Evolutionary conservation across 441 rosid species (phyloP), one percentile per base, ranked within the genome.

Genomic region (Rhodomyrtus psidioides): DNA sequence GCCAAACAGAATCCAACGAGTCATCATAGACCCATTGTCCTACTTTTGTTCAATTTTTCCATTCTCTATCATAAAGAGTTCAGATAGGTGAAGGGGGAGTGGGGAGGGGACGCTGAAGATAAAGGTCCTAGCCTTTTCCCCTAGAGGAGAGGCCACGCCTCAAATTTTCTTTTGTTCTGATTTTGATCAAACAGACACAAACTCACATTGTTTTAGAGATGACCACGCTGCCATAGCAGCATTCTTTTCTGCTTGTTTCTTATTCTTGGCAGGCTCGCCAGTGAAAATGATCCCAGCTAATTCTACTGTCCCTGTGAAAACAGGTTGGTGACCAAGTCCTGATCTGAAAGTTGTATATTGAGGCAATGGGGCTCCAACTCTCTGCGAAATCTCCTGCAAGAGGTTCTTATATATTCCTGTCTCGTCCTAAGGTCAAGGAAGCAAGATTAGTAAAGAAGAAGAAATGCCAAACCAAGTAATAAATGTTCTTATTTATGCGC

Each of bases 161-260:
- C 16, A 70, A 70, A 70, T 12, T 70, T 39, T 39, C 16, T 70
- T 70, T 39, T 34, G 49, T 49, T 46, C 23, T 70, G n/a, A 70
- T 39, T 70, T 70, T 70, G 83, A 58, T 81, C 62, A 85, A 21
- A 34, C 55, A 12, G 24, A 81, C 27, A 55, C 23, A 82, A 88
- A 90, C 96, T 94, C 89, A 96, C 99, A 91, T 87, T 92, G 98
- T 91, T 95, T 97, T n/a, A 97, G 88, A 62, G 98, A 97, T 85
- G 96, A 91, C 99, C 99, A 97, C 83, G 99, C 96, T 82, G 99
- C 95, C 99, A 97, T 95, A 56, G 99, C 99, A 30, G 99, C 97
- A 92, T 97, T 97, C 91, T 97, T 97, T 93, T 97, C 99, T 3
- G 99, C 99, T 88, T 97, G 99, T 84, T 97, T 97, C 92, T 97